Conservation (phyloP, 108 stramenopile genomes). For the Discostella stelligeroides region DNA sequence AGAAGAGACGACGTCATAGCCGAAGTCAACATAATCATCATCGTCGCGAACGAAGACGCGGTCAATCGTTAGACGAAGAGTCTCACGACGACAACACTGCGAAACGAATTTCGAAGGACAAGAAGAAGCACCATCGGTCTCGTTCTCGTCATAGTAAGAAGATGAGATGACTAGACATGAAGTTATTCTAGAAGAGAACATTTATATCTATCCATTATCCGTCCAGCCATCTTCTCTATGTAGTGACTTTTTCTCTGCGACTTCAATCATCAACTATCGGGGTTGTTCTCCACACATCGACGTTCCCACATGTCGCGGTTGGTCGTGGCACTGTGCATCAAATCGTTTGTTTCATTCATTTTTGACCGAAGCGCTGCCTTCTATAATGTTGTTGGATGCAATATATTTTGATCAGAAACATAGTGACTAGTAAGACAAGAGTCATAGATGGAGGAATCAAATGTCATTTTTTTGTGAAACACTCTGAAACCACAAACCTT, state of each 20-base stretch:
- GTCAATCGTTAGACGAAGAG: neutral
- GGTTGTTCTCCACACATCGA: constrained; percentile 14
- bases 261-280: no score
- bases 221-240: no score
- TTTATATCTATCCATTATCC: no score
- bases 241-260: constrained; percentile 1
- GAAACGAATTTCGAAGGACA: constrained; percentile 4
- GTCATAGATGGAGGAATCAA: neutral
- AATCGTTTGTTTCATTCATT: constrained; percentile 39
- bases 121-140: constrained; percentile 5
- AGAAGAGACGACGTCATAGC: neutral
- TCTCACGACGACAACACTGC: neutral
- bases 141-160: constrained; percentile 11
- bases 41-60: neutral
- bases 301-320: constrained; percentile 38
- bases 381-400: neutral
- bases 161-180: neutral
- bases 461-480: no score
- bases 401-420: neutral
- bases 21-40: neutral
- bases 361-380: constrained; percentile 35
- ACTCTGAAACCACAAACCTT: no score
- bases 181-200: no score
- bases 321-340: constrained; percentile 14
- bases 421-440: neutral